Evolutionary conservation across 2,329 filamentous ascomycete genomes (phyloP).

Genomic region (Zymoseptoria brevis): DNA sequence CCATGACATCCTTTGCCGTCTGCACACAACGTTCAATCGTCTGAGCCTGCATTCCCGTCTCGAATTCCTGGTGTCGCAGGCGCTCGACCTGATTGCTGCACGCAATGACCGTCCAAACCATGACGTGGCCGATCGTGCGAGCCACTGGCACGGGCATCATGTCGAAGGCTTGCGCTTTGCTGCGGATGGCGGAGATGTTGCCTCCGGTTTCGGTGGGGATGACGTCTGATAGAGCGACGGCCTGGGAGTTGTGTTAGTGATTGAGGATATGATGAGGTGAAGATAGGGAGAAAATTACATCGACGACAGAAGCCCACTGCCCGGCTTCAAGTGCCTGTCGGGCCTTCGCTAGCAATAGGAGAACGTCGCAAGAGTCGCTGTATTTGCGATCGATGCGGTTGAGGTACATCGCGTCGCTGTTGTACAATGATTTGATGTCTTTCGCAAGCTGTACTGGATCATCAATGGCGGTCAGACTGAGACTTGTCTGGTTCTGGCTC

Average conservation of each 20-base stretch:
- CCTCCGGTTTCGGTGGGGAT: slow-evolving; percentile 69
- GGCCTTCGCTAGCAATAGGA: slow-evolving; percentile 54
- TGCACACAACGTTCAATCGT: slow-evolving; percentile 66
- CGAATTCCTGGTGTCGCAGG: slow-evolving; percentile 63
- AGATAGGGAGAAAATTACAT: slow-evolving; percentile 44
- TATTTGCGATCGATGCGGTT: slow-evolving; percentile 51
- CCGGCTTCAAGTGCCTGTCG: slow-evolving; percentile 52
- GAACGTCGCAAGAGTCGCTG: slow-evolving; percentile 50
- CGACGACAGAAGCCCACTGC: slow-evolving; percentile 54
- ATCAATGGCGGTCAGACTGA: slow-evolving; percentile 61
- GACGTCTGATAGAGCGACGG: slow-evolving; percentile 66
- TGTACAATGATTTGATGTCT: slow-evolving; percentile 57
- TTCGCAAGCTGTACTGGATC: slow-evolving; percentile 56
- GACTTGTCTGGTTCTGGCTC: slow-evolving; percentile 43
- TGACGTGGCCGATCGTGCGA: slow-evolving; percentile 79
- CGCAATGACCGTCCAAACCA: slow-evolving; percentile 88
- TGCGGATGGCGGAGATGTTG: slow-evolving; percentile 70
- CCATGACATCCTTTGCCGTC: slow-evolving; percentile 82
- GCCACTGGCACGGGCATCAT: slow-evolving; percentile 71
- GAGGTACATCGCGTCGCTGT: slow-evolving; percentile 52
- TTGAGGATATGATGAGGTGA: background rate
- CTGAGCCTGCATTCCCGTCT: slow-evolving; percentile 41
- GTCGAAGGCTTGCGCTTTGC: slow-evolving; percentile 72
- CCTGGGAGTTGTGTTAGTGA: slow-evolving; percentile 10
- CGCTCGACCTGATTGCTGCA: slow-evolving; percentile 71